Evolutionary conservation across 495 filamentous ascomycete species (phyloP).

Genomic region (Rhypophila decipiens): DNA sequence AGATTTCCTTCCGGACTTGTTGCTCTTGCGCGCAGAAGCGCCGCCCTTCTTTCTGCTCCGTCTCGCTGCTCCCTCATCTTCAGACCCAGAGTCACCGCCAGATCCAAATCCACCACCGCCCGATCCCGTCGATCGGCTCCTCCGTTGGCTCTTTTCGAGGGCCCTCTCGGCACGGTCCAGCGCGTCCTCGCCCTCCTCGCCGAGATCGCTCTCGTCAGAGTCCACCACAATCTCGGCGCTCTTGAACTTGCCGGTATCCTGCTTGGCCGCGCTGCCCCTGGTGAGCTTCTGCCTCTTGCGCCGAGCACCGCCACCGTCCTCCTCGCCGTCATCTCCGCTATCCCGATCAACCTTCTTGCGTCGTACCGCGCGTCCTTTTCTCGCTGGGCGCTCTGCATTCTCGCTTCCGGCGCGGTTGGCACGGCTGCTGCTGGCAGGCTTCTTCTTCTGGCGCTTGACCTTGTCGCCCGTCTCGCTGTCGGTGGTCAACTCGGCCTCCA

Average conservation of each 20-base stretch:
- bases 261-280: constrained; percentile 41
- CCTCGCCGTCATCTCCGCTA: constrained; percentile 43
- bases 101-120: too few relatives aligned
- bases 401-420: background rate
- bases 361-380: constrained; percentile 3
- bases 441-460: constrained; percentile 73
- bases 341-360: constrained; percentile 19
- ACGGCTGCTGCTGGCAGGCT: background rate
- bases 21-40: too few relatives aligned
- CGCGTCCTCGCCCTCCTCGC: constrained; percentile 17
- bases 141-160: constrained; percentile 18
- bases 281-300: constrained; percentile 59
- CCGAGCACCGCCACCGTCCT: constrained; percentile 30
- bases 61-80: too few relatives aligned
- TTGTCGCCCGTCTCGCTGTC: constrained; percentile 73
- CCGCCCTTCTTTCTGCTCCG: too few relatives aligned
- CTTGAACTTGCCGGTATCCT: constrained; percentile 61
- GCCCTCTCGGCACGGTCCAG: constrained; percentile 36
- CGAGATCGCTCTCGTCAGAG: constrained; percentile 47
- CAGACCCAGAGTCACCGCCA: background rate
- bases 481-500: constrained; percentile 65
- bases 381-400: constrained; percentile 4
- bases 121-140: too few relatives aligned
- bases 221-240: constrained; percentile 74
- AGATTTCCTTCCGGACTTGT: background rate